Evolutionary conservation across 345 rosid species (phyloP).

Genomic region (Aegle marmelos): DNA sequence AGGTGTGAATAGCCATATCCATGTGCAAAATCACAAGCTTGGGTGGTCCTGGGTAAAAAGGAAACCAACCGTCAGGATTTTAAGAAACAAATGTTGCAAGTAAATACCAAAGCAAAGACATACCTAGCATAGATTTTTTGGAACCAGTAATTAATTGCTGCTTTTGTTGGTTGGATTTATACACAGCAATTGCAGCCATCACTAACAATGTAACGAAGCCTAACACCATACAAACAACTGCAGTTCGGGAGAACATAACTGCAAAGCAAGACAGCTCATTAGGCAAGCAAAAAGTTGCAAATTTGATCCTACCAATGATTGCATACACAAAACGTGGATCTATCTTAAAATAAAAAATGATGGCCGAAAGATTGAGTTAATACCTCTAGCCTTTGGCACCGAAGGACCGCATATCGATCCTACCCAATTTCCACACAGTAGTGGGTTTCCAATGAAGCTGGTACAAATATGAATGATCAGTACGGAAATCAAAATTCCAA

Average conservation of each 20-base stretch:
- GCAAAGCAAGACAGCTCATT: neutral
- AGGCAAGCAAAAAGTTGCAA: neutral
- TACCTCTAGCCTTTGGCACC: constrained; percentile 56
- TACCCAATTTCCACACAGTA: constrained; percentile 78
- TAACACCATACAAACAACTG: constrained; percentile 54
- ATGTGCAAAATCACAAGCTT: constrained; percentile 92
- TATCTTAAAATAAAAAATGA: neutral
- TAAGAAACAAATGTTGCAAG: no score
- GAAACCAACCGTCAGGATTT: neutral
- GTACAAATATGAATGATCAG: neutral
- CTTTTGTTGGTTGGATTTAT: constrained; percentile 58
- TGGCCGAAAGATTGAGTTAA: neutral
- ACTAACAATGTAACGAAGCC: constrained; percentile 53
- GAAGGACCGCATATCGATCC: constrained; percentile 72
- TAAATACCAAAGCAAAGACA: neutral
- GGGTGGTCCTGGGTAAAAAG: constrained; percentile 47
- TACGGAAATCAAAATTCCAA: neutral
- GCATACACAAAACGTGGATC: neutral
- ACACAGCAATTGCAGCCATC: constrained; percentile 46
- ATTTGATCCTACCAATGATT: neutral
- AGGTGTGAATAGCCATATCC: constrained; percentile 90
- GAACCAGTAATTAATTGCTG: constrained; percentile 22
- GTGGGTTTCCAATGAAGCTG: constrained; percentile 81
- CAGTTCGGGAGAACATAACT: constrained; percentile 58
- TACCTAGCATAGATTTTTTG: constrained; percentile 42